Evolutionary conservation across 2,329 filamentous ascomycete genomes (phyloP).

Genomic region (Phialocephala subalpina): DNA sequence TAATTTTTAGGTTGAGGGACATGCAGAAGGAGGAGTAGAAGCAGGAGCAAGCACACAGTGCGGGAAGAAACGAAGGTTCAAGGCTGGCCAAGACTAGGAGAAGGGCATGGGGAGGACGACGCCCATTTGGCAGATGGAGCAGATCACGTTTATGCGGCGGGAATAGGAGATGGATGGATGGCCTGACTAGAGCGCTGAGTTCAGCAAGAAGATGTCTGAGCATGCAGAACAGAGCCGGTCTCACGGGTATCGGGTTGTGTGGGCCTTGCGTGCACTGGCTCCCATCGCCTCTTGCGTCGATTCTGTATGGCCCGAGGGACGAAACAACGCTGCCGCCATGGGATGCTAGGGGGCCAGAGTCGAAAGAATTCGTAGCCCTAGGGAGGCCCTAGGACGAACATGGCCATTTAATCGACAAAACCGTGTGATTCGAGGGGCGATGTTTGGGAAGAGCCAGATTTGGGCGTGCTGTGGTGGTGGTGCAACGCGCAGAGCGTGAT

Average conservation of each 20-base stretch:
- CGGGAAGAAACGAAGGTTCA: conserved; percentile 15
- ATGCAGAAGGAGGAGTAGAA: conserved; percentile 28
- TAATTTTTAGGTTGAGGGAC: conserved; percentile 25
- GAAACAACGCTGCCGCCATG: conserved; percentile 28
- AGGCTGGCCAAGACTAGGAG: conserved; percentile 17
- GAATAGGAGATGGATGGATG: conserved; percentile 14
- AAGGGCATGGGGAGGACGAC: conserved; percentile 13
- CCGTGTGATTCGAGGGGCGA: conserved; percentile 6
- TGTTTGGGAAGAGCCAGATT: neutral
- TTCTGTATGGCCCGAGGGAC: conserved; percentile 27
- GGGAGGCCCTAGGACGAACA: neutral
- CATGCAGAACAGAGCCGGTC: conserved; percentile 33
- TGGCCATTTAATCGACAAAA: neutral
- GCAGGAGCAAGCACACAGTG: conserved; percentile 17
- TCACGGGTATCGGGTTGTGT: conserved; percentile 24
- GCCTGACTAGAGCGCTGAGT: conserved; percentile 25
- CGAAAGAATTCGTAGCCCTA: conserved; percentile 1
- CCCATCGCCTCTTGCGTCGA: conserved; percentile 28
- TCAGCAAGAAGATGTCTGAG: conserved; percentile 33
- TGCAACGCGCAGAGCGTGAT: conserved; percentile 19
- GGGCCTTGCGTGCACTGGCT: conserved; percentile 7
- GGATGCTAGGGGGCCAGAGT: neutral
- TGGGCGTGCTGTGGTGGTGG: neutral
- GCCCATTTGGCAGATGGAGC: conserved; percentile 3
- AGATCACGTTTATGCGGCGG: conserved; percentile 29